Percentiles rank a stretch among this genome's conserved stretches.
Evolutionary conservation across 2,329 filamentous ascomycete species (phyloP).

Genomic region (Cladosporium sp.): DNA sequence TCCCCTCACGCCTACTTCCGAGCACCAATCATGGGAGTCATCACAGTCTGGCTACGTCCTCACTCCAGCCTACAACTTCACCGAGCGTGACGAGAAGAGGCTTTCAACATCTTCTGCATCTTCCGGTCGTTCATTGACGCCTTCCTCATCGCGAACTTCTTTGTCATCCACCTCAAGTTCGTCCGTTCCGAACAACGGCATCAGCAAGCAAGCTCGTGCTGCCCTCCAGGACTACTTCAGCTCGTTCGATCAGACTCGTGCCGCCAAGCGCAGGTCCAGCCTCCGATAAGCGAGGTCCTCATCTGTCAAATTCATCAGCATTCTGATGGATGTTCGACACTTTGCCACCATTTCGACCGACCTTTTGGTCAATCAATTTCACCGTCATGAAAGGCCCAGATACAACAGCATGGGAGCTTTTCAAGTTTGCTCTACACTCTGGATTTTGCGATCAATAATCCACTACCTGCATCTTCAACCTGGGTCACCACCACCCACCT

Average conservation of each 20-base stretch:
- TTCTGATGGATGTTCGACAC: background rate
- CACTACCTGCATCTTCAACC: too few species aligned
- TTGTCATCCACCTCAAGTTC: slow-evolving; percentile 71
- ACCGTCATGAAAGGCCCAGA: background rate
- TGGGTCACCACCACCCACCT: too few species aligned
- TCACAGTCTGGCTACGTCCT: slow-evolving; percentile 14
- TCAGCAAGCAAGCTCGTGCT: slow-evolving; percentile 72
- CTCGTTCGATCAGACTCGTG: slow-evolving; percentile 80
- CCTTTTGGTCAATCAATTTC: background rate
- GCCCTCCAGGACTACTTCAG: slow-evolving; percentile 83
- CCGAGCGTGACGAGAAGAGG: slow-evolving; percentile 43
- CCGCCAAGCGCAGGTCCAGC: slow-evolving; percentile 41
- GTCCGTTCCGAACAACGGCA: slow-evolving; percentile 42
- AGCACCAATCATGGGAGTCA: slow-evolving; percentile 7
- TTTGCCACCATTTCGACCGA: background rate
- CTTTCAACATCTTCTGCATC: slow-evolving; percentile 23
- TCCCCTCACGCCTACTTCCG: slow-evolving; percentile 38
- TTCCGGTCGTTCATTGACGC: slow-evolving; percentile 41
- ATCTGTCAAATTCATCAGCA: background rate
- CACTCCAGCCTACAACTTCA: slow-evolving; percentile 36
- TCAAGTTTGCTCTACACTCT: background rate
- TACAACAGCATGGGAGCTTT: background rate
- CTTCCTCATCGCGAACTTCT: slow-evolving; percentile 78
- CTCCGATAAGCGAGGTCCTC: slow-evolving; percentile 17
- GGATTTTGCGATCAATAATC: background rate